phyloP scores from a whole-genome alignment of 2,329 filamentous ascomycete species.

The Pestalotiopsis sp. region DNA sequence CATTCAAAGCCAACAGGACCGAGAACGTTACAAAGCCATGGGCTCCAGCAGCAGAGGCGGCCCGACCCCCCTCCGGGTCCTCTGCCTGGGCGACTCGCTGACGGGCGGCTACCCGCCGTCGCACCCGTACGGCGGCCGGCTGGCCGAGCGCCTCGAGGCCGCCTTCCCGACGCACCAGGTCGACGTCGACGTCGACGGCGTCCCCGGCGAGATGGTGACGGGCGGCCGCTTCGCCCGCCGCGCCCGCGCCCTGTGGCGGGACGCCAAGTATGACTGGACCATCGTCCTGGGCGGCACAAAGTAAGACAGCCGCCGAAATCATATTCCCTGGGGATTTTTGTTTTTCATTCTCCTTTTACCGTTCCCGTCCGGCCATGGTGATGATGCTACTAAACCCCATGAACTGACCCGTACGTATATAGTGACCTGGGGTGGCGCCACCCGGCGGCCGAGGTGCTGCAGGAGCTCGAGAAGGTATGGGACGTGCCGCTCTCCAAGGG shows the following conservation, averaged over 20 bases:
- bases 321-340: not conserved
- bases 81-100: constrained; percentile 69
- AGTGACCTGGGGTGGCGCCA: constrained; percentile 53
- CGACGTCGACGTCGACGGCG: constrained; percentile 47
- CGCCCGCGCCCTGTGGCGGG: constrained; percentile 29
- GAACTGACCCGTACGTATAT: not conserved
- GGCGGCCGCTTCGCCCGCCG: constrained; percentile 33
- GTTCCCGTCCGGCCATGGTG: not conserved
- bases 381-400: not conserved
- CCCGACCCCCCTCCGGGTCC: constrained; percentile 44
- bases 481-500: constrained; percentile 49
- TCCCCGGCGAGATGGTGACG: constrained; percentile 53
- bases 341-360: not conserved
- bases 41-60: not conserved
- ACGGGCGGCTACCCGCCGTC: constrained; percentile 55
- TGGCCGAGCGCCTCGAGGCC: constrained; percentile 48
- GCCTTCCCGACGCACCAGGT: constrained; percentile 47
- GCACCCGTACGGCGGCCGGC: constrained; percentile 56
- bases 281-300: constrained; percentile 69
- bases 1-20: not conserved
- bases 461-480: constrained; percentile 53
- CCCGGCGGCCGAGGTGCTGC: constrained; percentile 45
- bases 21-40: not conserved
- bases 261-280: constrained; percentile 56
- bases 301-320: constrained; percentile 31